These are phyloP conservation scores for Harringtonia lauricola DNA, from an alignment of 2,329 filamentous ascomycete species.

Conservation along the genomic window DNA sequence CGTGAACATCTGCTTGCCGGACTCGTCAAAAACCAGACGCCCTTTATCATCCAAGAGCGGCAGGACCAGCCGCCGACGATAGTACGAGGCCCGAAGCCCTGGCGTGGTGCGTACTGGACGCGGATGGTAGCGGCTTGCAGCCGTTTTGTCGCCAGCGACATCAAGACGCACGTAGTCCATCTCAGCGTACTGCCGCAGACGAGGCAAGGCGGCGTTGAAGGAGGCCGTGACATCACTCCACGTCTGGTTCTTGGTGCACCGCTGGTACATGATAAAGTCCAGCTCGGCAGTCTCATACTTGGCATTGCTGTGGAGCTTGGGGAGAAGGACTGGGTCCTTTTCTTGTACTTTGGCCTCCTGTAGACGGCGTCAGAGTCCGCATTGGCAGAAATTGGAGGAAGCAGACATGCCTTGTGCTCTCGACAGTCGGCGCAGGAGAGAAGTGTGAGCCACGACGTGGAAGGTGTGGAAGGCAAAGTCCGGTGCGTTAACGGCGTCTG, in stretches of 20 bases:
- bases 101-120: conserved; percentile 13
- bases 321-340: conserved; percentile 1
- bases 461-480: too few species aligned
- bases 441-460: too few species aligned
- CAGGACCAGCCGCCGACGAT: conserved; percentile 13
- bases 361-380: background rate
- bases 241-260: conserved; percentile 12
- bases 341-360: background rate
- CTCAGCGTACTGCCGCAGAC: conserved; percentile 12
- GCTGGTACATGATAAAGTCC: conserved; percentile 16
- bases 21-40: conserved; percentile 12
- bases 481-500: too few species aligned
- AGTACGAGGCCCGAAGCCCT: conserved; percentile 14
- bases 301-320: conserved; percentile 13
- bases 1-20: conserved; percentile 12
- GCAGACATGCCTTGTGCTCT: conserved; percentile 7
- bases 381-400: conserved; percentile 5
- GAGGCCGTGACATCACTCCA: conserved; percentile 13
- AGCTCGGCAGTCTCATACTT: conserved; percentile 15
- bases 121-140: conserved; percentile 9
- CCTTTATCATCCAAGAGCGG: conserved; percentile 12
- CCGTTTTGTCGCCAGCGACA: conserved; percentile 1
- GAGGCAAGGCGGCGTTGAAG: conserved; percentile 13
- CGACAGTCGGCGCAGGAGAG: too few species aligned
- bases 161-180: conserved; percentile 5